phyloP scores from a whole-genome alignment of 352 stramenopile species.

The Pythium rishiriense region DNA sequence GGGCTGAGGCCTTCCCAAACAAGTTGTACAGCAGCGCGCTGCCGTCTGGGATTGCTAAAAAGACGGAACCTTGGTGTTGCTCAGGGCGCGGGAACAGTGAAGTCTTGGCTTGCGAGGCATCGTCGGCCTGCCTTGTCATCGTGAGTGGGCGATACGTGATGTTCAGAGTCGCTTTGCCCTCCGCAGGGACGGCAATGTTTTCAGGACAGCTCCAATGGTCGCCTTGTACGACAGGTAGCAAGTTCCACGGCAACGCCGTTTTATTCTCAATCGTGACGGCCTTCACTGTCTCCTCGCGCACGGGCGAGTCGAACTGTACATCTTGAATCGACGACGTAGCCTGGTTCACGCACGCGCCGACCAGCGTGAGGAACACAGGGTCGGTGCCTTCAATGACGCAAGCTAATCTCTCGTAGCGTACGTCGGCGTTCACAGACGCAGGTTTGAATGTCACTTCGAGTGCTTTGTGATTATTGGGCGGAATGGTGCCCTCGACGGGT shows the following conservation, averaged over 20 bases:
- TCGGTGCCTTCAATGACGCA: slow-evolving; percentile 64
- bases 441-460: slow-evolving; percentile 93
- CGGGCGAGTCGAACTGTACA: slow-evolving; percentile 80
- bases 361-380: slow-evolving; percentile 71
- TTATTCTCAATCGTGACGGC: slow-evolving; percentile 80
- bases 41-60: slow-evolving; percentile 90
- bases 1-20: slow-evolving; percentile 65
- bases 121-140: slow-evolving; percentile 67
- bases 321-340: slow-evolving; percentile 86
- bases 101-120: slow-evolving; percentile 3
- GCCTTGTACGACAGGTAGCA: slow-evolving; percentile 86
- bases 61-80: slow-evolving; percentile 80
- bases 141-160: slow-evolving; percentile 82
- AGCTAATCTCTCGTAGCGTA: slow-evolving; percentile 82
- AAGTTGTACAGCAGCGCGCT: slow-evolving; percentile 88
- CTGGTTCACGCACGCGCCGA: slow-evolving; percentile 87
- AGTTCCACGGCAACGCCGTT: slow-evolving; percentile 78
- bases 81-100: slow-evolving; percentile 38
- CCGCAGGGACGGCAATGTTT: slow-evolving; percentile 76
- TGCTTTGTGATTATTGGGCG: slow-evolving; percentile 82
- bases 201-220: slow-evolving; percentile 86
- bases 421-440: slow-evolving; percentile 69
- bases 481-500: slow-evolving; percentile 78
- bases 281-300: slow-evolving; percentile 69
- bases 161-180: slow-evolving; percentile 57